Evolutionary conservation across 441 rosid species (phyloP).

Genomic region (Dalechampia spathulata): DNA sequence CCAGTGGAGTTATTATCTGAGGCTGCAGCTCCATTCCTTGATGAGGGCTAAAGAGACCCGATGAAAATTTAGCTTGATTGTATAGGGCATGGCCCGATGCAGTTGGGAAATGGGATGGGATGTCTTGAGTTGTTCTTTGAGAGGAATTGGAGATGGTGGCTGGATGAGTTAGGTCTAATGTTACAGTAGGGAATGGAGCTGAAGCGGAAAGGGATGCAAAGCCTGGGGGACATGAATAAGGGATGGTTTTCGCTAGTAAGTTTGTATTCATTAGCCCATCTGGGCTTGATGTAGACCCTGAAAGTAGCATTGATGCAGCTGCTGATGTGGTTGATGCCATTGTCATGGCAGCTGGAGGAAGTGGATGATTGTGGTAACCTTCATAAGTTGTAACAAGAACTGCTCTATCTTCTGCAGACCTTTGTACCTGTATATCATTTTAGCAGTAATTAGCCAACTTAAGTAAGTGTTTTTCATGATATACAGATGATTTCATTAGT

Average conservation of each 20-base stretch:
- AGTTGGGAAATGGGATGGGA: conserved; percentile 28
- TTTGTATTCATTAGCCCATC: conserved; percentile 66
- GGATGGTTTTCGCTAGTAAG: conserved; percentile 57
- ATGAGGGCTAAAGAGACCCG: conserved; percentile 45
- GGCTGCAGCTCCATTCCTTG: conserved; percentile 25
- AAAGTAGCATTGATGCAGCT: conserved; percentile 71
- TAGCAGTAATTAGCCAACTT: too few species aligned
- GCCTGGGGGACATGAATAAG: conserved; percentile 45
- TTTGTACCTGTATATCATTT: conserved; percentile 56
- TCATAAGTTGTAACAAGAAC: conserved; percentile 86
- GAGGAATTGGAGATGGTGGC: conserved; percentile 35
- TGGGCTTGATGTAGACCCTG: conserved; percentile 74
- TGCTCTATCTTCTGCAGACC: conserved; percentile 74
- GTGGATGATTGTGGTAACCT: conserved; percentile 85
- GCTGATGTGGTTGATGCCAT: conserved; percentile 92
- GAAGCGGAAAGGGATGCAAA: conserved; percentile 65
- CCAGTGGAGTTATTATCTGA: too few species aligned
- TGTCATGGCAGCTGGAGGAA: conserved; percentile 77
- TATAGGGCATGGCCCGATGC: conserved; percentile 35
- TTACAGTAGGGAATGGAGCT: conserved; percentile 65
- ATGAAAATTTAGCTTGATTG: conserved; percentile 50
- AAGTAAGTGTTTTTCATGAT: too few species aligned
- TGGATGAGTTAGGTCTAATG: conserved; percentile 55
- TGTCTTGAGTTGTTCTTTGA: conserved; percentile 16
- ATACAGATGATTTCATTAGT: too few species aligned